Conservation (phyloP, 176 grass and related monocot species). For the Tillandsia fasciculata region DNA sequence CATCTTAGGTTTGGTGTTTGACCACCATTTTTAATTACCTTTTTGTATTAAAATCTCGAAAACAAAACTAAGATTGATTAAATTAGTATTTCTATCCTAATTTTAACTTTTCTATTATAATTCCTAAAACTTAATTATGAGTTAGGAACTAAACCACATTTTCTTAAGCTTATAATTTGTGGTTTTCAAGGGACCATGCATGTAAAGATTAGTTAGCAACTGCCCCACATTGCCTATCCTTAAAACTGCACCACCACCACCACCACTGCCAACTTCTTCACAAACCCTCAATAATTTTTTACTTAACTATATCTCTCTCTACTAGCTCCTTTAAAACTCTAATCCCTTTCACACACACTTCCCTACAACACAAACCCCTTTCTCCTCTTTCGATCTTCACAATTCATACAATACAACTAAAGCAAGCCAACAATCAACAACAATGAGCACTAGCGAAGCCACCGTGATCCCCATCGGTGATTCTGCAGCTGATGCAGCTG, state of each 20-base stretch:
- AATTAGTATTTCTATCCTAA: too few relatives aligned
- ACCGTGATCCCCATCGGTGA: slow-evolving; percentile 43
- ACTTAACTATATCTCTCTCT: too few relatives aligned
- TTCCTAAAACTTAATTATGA: background rate
- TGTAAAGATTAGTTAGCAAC: slow-evolving; percentile 35
- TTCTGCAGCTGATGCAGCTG: slow-evolving; percentile 11
- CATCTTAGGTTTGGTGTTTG: too few relatives aligned
- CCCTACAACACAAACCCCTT: background rate
- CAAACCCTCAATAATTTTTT: background rate
- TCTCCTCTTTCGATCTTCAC: background rate
- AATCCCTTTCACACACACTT: too few relatives aligned
- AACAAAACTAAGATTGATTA: too few relatives aligned
- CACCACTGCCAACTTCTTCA: slow-evolving; percentile 6
- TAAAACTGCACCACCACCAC: slow-evolving; percentile 7
- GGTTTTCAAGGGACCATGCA: background rate
- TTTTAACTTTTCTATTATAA: too few relatives aligned
- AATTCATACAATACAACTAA: background rate
- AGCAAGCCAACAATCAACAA: slow-evolving; percentile 14
- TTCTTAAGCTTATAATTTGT: background rate
- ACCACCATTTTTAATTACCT: too few relatives aligned
- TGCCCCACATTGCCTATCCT: slow-evolving; percentile 14
- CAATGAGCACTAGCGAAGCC: slow-evolving; percentile 48
- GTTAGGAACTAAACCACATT: background rate
- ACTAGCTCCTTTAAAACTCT: background rate
- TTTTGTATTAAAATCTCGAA: too few relatives aligned